A percentile compares a stretch with the other conserved stretches of the same genome.
phyloP scores from a whole-genome alignment of 1,284 basidiomycete species.

The Ustilago shanxiensis region DNA sequence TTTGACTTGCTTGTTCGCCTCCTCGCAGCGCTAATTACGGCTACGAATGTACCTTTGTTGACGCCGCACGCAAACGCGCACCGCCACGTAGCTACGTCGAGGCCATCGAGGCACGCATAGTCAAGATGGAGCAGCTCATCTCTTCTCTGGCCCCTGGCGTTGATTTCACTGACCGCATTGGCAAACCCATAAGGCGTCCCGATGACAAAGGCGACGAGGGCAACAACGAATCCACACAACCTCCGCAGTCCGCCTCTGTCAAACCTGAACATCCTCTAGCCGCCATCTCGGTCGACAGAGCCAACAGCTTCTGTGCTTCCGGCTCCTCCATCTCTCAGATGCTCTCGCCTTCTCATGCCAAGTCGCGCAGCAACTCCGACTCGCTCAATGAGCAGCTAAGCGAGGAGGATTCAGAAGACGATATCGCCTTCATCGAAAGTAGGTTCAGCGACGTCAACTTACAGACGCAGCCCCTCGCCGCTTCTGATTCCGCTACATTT shows the following conservation, averaged over 20 bases:
- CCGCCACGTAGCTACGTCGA: conserved; percentile 59
- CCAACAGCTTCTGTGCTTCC: conserved; percentile 20
- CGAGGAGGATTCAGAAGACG: conserved; percentile 57
- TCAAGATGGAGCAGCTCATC: conserved; percentile 59
- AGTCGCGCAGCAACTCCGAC: conserved; percentile 25
- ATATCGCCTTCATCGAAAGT: conserved; percentile 49
- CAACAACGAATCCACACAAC: neutral
- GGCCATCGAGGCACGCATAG: conserved; percentile 63
- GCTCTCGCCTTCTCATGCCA: conserved; percentile 37
- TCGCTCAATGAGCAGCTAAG: conserved; percentile 5
- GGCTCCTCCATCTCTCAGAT: conserved; percentile 20
- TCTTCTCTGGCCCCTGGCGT: conserved; percentile 56
- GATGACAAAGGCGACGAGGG: conserved; percentile 55
- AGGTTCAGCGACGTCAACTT: conserved; percentile 20
- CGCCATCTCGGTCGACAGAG: conserved; percentile 12
- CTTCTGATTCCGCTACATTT: conserved; percentile 10
- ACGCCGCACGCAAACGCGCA: conserved; percentile 49
- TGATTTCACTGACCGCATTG: conserved; percentile 61
- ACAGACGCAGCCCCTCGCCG: neutral
- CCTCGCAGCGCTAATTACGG: conserved; percentile 54
- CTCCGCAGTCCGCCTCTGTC: neutral
- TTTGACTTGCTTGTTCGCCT: neutral
- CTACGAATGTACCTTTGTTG: conserved; percentile 64
- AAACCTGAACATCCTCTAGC: neutral
- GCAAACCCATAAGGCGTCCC: conserved; percentile 56